A percentile compares a stretch with the other conserved stretches of the same genome.
Conservation (phyloP, 257 asterid species). For the Nicotiana knightiana region DNA sequence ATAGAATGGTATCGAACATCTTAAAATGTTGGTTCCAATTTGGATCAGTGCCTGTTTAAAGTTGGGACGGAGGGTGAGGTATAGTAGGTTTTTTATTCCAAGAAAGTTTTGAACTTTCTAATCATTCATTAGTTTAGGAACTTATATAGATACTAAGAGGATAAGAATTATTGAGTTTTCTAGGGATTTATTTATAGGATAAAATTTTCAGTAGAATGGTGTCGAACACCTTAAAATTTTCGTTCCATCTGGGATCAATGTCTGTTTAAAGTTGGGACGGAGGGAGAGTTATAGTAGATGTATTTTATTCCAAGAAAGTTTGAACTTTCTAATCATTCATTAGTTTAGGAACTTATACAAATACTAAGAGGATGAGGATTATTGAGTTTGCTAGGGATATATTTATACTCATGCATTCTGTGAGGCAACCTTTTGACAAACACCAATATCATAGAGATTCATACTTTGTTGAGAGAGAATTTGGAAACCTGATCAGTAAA, state of each 20-base stretch:
- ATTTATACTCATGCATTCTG: neutral
- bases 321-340: neutral
- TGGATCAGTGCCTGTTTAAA: neutral
- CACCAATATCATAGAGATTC: neutral
- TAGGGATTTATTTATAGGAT: neutral
- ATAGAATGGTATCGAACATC: neutral
- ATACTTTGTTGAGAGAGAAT: neutral
- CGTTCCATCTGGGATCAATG: neutral
- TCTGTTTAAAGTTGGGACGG: neutral
- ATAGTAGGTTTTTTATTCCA: neutral
- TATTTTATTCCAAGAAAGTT: neutral
- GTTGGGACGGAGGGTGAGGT: neutral
- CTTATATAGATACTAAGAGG: neutral
- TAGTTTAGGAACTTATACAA: neutral
- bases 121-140: neutral
- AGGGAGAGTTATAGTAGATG: neutral
- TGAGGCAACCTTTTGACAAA: neutral
- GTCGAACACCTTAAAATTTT: neutral
- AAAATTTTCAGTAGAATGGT: neutral
- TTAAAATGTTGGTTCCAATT: neutral
- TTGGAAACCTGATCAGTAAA: neutral
- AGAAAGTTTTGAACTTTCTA: neutral
- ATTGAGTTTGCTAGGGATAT: neutral
- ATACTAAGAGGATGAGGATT: neutral
- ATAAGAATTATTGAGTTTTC: neutral